A percentile compares a stretch with the other conserved stretches of the same genome.
Evolutionary conservation across 768 basidiomycete species (phyloP).

Genomic region (Tricholoma matsutake): DNA sequence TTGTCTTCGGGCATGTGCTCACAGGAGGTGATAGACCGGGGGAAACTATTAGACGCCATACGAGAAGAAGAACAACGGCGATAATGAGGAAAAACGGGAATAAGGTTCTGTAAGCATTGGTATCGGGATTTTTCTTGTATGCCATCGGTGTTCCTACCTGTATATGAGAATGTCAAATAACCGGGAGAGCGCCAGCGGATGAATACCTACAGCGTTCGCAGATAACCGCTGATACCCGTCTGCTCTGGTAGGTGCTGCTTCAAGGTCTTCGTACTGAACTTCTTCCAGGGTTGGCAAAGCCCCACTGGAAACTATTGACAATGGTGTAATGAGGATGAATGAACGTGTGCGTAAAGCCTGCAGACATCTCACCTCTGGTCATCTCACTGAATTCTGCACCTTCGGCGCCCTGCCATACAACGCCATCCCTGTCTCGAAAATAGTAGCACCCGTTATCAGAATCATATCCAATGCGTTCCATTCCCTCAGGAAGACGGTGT

Average conservation of each 20-base stretch:
- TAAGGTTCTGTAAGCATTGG: constrained; percentile 54
- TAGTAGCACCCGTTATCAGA: constrained; percentile 64
- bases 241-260: constrained; percentile 49
- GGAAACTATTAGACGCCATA: constrained; percentile 57
- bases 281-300: constrained; percentile 19
- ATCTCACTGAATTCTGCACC: constrained; percentile 63
- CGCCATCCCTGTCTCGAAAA: constrained; percentile 56
- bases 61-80: constrained; percentile 56
- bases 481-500: constrained; percentile 50
- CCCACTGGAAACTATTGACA: constrained; percentile 13
- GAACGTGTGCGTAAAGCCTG: background rate
- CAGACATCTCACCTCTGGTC: constrained; percentile 36
- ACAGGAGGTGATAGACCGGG: constrained; percentile 36
- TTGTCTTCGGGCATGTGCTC: constrained; percentile 38
- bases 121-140: constrained; percentile 29
- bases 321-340: background rate
- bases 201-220: constrained; percentile 45
- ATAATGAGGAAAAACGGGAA: constrained; percentile 75
- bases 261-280: constrained; percentile 44
- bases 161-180: constrained; percentile 1
- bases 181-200: background rate
- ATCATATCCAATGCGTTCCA: constrained; percentile 76
- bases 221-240: constrained; percentile 58
- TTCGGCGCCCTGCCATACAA: constrained; percentile 53
- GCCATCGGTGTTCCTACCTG: constrained; percentile 25